Base-by-base conservation (phyloP, 495 filamentous ascomycete species). In the Venustampulla echinocandica region DNA sequence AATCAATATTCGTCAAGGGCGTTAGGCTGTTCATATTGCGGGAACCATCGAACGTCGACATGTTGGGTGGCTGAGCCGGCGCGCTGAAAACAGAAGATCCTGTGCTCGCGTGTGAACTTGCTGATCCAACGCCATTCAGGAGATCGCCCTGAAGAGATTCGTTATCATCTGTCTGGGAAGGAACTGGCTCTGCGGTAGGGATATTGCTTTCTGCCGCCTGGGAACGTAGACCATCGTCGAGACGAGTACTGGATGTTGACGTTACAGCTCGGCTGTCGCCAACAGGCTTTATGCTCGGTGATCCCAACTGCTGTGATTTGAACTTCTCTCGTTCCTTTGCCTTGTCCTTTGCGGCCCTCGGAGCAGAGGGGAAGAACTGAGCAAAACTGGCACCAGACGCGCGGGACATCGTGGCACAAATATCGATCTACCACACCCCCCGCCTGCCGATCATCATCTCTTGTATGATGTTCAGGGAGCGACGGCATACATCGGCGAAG, bases 291-390 rank as follows among this genome's bases (percentile, higher is more conserved):
- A 56, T 44, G 48, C 49, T 58, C 56, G 64, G 50, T 50, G 61
- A 53, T 54, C 62, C 60, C 36, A 61, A 37, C 43, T 50, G 53
- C 48, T 62, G 32, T 56, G 61, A 60, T 51, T 65, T 64, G 53
- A 58, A 52, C 59, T 66, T 60, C 59, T 76, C 72, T 54, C 73
- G 65, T 61, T 76, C 71, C 61, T 65, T 69, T 46, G 72, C 71
- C 62, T 69, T 71, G 60, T 75, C 71, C 63, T 66, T 71, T 41
- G 73, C 69, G 34, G 65, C 70, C 51, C 73, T 66, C 52, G 89
- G 85, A 52, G 89, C 89, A 62, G 83, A 78, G 49, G 90, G 87
- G 63, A 93, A 95, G 73, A 88, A 93, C 65, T 88, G 80, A 62
- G 85, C 84, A 77, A 87, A 92, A 62, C 84, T 80, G 71, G 84